Percentiles rank a stretch among this genome's conserved stretches.
Conservation (phyloP, 2,329 filamentous ascomycete genomes). For the Colletotrichum eleusines region DNA sequence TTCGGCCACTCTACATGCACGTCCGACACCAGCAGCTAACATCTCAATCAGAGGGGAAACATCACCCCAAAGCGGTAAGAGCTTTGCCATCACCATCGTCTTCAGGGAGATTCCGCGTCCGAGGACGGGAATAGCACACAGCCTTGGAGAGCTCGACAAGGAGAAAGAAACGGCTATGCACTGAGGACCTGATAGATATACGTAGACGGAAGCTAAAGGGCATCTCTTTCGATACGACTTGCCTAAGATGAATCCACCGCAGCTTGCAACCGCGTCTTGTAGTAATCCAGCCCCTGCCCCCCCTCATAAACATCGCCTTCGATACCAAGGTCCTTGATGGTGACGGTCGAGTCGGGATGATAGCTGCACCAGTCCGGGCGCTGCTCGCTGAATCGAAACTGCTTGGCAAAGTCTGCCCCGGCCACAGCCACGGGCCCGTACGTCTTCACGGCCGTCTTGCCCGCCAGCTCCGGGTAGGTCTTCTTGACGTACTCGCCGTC, state of each 20-base stretch:
- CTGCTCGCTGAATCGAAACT: slow-evolving; percentile 11
- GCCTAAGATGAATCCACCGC: not conserved
- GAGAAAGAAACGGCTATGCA: not conserved
- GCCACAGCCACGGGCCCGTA: slow-evolving; percentile 5
- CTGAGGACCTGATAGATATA: not conserved
- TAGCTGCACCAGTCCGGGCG: slow-evolving; percentile 3
- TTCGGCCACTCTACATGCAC: too few relatives aligned
- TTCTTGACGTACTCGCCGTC: slow-evolving; percentile 56
- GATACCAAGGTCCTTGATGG: slow-evolving; percentile 11
- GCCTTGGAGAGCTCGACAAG: not conserved
- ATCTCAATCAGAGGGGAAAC: too few relatives aligned
- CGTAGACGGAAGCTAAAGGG: not conserved
- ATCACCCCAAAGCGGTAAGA: not conserved
- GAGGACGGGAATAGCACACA: not conserved
- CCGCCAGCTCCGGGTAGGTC: slow-evolving; percentile 46
- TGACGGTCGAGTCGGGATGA: not conserved
- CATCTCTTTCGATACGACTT: not conserved
- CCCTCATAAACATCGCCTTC: not conserved
- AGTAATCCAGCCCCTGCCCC: not conserved
- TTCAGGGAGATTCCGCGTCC: not conserved
- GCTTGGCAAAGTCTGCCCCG: slow-evolving; percentile 3
- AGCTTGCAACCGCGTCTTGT: not conserved
- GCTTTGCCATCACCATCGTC: not conserved
- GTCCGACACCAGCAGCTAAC: too few relatives aligned
- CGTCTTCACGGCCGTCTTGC: slow-evolving; percentile 50